Base-by-base conservation (phyloP, 1,284 basidiomycete species). In the Rhodotorula sp. region DNA sequence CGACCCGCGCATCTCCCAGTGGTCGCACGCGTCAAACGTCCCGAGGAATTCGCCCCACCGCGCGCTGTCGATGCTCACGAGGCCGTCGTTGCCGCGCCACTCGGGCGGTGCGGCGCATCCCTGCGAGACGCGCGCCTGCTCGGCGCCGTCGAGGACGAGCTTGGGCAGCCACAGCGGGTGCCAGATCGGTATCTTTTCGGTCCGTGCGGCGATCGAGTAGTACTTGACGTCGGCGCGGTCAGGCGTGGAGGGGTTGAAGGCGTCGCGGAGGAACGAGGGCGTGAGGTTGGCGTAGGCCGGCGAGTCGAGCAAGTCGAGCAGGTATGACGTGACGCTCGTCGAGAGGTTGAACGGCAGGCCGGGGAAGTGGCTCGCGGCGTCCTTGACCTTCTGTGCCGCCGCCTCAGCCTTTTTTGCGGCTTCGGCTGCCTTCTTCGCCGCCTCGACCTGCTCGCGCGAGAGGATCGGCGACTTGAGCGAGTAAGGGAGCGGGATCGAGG, bases 161-260 rank as follows among this genome's bases (percentile, higher is more conserved):
- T 98, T 97, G 3, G 96, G 93, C 57, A 98, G 86, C 93, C 95
- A 99, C 61, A 99, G 87, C 0, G 97, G 97, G 81, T 99, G 96
- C 86, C 92, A 91, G 48, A 97, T 85, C 79, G 84, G 88, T 77
- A 97, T 86, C 72, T 86, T 86, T 17, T 85, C 84, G 34, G 89
- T 85, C 19, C 93, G 88, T 0, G 92, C 92, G 0, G 93, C 92
- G 48, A 98, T 88, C 75, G 90, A 92, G 81, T 90, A 95, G 85
- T 99, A 99, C 78, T 91, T 91, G 67, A 99, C 92, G 57, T 84
- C 84, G 21, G 67, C 1, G 89, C 89, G 77, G 79, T 99, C 86
- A 0, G 94, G 96, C 0, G 94, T 97, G 10, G 85, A 80, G 0
- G 95, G 95, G 82, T 99, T 99, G 84, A 99, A 99, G 2, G 89